phyloP scores from a whole-genome alignment of 2,329 filamentous ascomycete genomes.

The Zalaria sp. region DNA sequence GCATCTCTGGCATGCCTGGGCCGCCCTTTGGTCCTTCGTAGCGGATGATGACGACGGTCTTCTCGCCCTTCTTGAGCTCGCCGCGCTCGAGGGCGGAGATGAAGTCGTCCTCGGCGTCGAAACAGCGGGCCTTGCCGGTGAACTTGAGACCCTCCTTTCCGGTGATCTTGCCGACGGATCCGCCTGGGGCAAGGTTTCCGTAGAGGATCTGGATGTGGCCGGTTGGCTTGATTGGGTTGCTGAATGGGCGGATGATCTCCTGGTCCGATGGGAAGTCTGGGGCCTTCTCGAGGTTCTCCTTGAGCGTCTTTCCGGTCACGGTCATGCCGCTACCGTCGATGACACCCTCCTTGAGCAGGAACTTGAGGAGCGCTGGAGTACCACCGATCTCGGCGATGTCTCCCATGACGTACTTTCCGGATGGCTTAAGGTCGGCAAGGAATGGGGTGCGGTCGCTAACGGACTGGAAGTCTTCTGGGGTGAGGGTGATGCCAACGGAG shows the following conservation, averaged over 20 bases:
- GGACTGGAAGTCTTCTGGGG: slow-evolving; percentile 36
- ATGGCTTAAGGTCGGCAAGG: slow-evolving; percentile 37
- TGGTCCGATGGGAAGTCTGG: slow-evolving; percentile 54
- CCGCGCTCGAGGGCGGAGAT: slow-evolving; percentile 51
- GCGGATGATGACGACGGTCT: slow-evolving; percentile 62
- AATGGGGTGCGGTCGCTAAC: slow-evolving; percentile 36
- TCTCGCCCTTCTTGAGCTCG: slow-evolving; percentile 61
- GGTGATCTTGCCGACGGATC: slow-evolving; percentile 62
- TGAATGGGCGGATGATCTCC: slow-evolving; percentile 54
- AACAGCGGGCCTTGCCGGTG: slow-evolving; percentile 55
- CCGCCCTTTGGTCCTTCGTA: slow-evolving; percentile 81
- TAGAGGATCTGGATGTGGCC: slow-evolving; percentile 63
- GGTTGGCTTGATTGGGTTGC: slow-evolving; percentile 54
- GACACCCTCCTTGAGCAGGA: slow-evolving; percentile 34
- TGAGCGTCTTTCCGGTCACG: slow-evolving; percentile 35
- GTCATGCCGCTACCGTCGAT: slow-evolving; percentile 34
- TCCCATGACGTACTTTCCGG: slow-evolving; percentile 40
- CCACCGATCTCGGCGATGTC: slow-evolving; percentile 44
- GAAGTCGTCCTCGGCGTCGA: slow-evolving; percentile 56
- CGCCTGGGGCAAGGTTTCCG: slow-evolving; percentile 54
- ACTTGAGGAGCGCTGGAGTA: slow-evolving; percentile 35
- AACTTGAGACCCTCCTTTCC: slow-evolving; percentile 59
- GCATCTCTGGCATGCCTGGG: slow-evolving; percentile 90
- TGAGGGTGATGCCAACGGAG: slow-evolving; percentile 34
- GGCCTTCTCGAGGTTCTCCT: slow-evolving; percentile 37